Evolutionary conservation across 768 basidiomycete species (phyloP), one percentile per base, ranked within the genome.

Genomic region (Psilocybe subaeruginosa): DNA sequence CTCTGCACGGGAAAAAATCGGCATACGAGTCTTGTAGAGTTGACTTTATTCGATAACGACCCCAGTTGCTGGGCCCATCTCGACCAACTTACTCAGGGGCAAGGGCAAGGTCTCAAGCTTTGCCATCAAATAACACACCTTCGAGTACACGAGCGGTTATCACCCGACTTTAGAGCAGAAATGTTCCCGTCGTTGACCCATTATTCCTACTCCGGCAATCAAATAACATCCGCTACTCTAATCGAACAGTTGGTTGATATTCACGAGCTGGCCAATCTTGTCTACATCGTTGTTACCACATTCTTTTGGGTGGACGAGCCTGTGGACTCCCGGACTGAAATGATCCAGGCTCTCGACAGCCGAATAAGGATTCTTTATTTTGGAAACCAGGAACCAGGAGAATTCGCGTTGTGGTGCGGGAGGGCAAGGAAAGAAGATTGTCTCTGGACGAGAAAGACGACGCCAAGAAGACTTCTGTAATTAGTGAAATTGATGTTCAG

Each of bases 51-150:
- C 48, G 63, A 66, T 49, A 62, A 61, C 46, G 61, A 49, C 31
- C 23, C 23, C 23, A 49, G 50, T n/a, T 60, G 51, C 33, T 68
- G 64, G 67, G 46, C 16, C 14, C 30, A 56, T 54, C 57, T 66
- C 8, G 35, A 23, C n/a, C 46, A 58, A 16, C 31, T 59, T 17
- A 41, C 50, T 31, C 31, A 59, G 11, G 51, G 47, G n/a, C 14
- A 39, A 11, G 51, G 47, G n/a, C 9, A 39, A 8, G 61, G 60
- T 5, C n/a, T 53, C 31, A 37, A 59, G 17, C 53, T 66, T n/a
- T 66, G 63, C 39, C 60, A 49, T 2, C 66, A 62, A 33, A 66
- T 68, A 14, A 70, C 66, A 9, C 69, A 68, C 52, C 69, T 70
- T 23, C 69, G 69, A 11, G 29, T 69, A 11, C 68, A 69, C 35